A percentile compares a stretch with the other conserved stretches of the same genome.
Evolutionary conservation across 2,329 filamentous ascomycete genomes (phyloP).

Genomic region (Nemania sp.): DNA sequence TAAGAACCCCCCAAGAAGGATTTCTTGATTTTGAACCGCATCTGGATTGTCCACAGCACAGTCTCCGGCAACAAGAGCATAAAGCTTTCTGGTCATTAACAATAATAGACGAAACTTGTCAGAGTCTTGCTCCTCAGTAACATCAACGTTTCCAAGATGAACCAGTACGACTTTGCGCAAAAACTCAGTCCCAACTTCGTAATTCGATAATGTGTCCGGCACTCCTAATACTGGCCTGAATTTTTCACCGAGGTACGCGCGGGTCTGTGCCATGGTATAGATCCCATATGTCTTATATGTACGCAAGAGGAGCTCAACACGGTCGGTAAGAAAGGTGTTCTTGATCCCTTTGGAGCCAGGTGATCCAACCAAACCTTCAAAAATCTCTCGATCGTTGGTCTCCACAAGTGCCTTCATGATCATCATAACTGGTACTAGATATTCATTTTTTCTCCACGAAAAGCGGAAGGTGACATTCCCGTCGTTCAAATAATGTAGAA

Average conservation of each 20-base stretch:
- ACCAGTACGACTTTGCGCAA: conserved; percentile 87
- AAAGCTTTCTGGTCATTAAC: conserved; percentile 96
- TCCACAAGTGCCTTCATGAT: conserved; percentile 92
- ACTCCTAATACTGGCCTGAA: conserved; percentile 88
- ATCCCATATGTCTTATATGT: conserved; percentile 91
- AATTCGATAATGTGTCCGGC: conserved; percentile 80
- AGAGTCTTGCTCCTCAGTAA: conserved; percentile 79
- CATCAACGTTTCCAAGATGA: conserved; percentile 83
- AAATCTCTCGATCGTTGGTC: conserved; percentile 95
- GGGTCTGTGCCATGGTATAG: conserved; percentile 78
- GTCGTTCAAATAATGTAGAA: conserved; percentile 92
- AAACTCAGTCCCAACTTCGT: conserved; percentile 90
- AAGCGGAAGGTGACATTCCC: conserved; percentile 97
- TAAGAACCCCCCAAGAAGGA: conserved; percentile 88
- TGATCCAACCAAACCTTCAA: conserved; percentile 85
- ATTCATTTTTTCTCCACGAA: conserved; percentile 97
- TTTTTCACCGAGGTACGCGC: conserved; percentile 85
- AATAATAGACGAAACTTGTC: conserved; percentile 95
- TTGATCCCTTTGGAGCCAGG: conserved; percentile 75
- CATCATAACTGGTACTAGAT: conserved; percentile 95
- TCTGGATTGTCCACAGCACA: conserved; percentile 95
- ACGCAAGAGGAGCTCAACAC: conserved; percentile 85
- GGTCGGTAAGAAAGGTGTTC: conserved; percentile 93
- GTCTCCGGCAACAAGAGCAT: conserved; percentile 88
- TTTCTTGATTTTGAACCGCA: conserved; percentile 94